A percentile compares a stretch with the other conserved stretches of the same genome.
These are phyloP conservation scores for Aureobasidium sp. DNA, from an alignment of 2,329 filamentous ascomycete genomes.

Conservation along the genomic window DNA sequence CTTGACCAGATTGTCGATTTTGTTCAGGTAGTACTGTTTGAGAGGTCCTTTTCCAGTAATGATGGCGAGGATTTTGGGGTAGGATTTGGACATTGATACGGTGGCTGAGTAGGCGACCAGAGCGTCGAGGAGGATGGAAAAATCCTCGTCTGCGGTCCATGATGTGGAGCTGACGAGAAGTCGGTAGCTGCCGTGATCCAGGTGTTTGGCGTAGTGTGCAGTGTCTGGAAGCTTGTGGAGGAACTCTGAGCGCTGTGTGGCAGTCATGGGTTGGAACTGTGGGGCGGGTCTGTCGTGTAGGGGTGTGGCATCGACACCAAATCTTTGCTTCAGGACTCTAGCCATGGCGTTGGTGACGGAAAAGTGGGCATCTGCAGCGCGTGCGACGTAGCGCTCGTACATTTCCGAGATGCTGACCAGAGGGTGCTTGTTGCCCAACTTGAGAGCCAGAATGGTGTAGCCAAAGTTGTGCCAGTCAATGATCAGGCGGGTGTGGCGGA, in stretches of 20 bases:
- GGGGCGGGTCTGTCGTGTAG: conserved; percentile 81
- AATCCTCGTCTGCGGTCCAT: conserved; percentile 97
- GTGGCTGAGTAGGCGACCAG: conserved; percentile 64
- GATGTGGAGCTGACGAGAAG: conserved; percentile 90
- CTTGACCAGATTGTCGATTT: conserved; percentile 55
- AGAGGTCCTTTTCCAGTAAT: conserved; percentile 93
- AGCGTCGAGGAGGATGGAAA: conserved; percentile 76
- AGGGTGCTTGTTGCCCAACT: conserved; percentile 57
- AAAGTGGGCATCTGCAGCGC: conserved; percentile 65
- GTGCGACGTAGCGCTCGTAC: conserved; percentile 70
- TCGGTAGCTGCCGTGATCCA: conserved; percentile 41
- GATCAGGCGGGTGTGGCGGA: conserved; percentile 74
- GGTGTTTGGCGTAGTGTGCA: conserved; percentile 47
- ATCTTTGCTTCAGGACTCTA: conserved; percentile 60
- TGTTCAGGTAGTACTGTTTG: conserved; percentile 64
- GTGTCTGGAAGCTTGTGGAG: conserved; percentile 62
- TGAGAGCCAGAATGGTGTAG: conserved; percentile 77
- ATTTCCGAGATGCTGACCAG: conserved; percentile 69
- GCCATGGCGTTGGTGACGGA: conserved; percentile 89
- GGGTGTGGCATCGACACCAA: conserved; percentile 56
- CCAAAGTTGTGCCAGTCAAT: conserved; percentile 99
- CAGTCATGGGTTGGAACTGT: conserved; percentile 66
- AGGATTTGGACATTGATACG: conserved; percentile 32
- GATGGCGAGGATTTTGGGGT: conserved; percentile 70
- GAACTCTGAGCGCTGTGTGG: conserved; percentile 49